phyloP scores from a whole-genome alignment of 768 basidiomycete genomes.

The Mycena haematopus region DNA sequence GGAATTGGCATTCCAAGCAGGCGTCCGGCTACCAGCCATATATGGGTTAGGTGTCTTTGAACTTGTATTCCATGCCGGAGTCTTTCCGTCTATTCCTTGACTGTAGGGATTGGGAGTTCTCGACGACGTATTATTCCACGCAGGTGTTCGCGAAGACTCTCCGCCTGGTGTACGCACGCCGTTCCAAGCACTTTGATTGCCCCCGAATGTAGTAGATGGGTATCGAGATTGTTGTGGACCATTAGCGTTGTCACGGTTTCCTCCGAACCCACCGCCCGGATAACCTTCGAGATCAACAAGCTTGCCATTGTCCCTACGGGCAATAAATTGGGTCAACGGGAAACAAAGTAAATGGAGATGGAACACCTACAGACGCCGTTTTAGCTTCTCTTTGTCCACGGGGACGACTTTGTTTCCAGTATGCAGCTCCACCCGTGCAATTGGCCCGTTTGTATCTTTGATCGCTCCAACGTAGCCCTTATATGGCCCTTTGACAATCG shows the following conservation, averaged over 20 bases:
- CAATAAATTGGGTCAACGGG: conserved; percentile 16
- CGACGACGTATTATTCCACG: conserved; percentile 32
- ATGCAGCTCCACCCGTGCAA: conserved; percentile 91
- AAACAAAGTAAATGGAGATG: neutral
- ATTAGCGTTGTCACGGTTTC: conserved; percentile 15
- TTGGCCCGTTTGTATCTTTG: conserved; percentile 91
- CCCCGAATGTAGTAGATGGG: conserved; percentile 30
- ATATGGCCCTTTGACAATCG: conserved; percentile 83
- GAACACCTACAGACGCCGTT: conserved; percentile 70
- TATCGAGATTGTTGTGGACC: conserved; percentile 16
- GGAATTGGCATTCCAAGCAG: conserved; percentile 42
- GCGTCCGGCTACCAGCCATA: conserved; percentile 50
- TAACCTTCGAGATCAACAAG: conserved; percentile 56
- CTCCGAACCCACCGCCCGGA: conserved; percentile 18
- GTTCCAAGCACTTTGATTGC: conserved; percentile 40
- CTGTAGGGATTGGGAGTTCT: conserved; percentile 46
- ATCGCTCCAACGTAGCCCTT: conserved; percentile 93
- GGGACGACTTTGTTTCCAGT: conserved; percentile 87
- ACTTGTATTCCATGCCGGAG: conserved; percentile 70
- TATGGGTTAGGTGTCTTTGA: conserved; percentile 80
- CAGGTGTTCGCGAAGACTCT: conserved; percentile 35
- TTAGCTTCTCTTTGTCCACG: conserved; percentile 81
- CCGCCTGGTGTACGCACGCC: conserved; percentile 36
- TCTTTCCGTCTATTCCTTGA: conserved; percentile 58
- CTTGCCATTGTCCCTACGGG: conserved; percentile 59